These are phyloP conservation scores for Aspergillus melleus DNA, from an alignment of 2,329 filamentous ascomycete genomes.

Conservation along the genomic window DNA sequence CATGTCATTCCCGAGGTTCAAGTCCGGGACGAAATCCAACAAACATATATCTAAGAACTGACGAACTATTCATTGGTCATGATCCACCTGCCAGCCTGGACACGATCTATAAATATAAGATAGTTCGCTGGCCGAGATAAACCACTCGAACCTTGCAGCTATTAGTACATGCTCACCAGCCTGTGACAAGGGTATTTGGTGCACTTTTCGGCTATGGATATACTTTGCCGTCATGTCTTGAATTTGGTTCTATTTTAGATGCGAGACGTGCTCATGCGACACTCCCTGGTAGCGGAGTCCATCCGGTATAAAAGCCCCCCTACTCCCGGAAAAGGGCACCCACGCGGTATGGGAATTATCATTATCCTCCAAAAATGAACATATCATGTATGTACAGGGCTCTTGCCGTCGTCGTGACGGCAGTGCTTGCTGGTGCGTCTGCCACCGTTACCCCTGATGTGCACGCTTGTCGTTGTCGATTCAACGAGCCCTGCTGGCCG, in stretches of 20 bases:
- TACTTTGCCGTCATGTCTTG: neutral
- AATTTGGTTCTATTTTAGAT: neutral
- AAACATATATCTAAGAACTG: neutral
- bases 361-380: neutral
- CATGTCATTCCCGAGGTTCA: neutral
- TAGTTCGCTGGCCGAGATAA: neutral
- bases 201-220: neutral
- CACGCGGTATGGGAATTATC: too few species aligned
- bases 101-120: neutral
- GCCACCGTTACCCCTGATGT: neutral
- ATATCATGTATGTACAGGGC: neutral
- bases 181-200: too few species aligned
- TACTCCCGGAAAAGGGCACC: neutral
- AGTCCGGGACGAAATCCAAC: too few species aligned
- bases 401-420: neutral
- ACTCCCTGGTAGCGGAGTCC: neutral
- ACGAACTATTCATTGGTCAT: neutral
- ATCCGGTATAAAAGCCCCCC: neutral
- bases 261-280: neutral
- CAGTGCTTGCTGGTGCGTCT: neutral
- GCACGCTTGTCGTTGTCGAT: slow-evolving; percentile 21
- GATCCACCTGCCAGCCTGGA: neutral
- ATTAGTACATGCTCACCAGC: neutral
- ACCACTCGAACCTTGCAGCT: neutral
- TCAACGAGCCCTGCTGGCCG: slow-evolving; percentile 39